A percentile compares a stretch with the other conserved stretches of the same genome.
phyloP scores from a whole-genome alignment of 2,329 filamentous ascomycete genomes.

The Rhynchosporium agropyri region DNA sequence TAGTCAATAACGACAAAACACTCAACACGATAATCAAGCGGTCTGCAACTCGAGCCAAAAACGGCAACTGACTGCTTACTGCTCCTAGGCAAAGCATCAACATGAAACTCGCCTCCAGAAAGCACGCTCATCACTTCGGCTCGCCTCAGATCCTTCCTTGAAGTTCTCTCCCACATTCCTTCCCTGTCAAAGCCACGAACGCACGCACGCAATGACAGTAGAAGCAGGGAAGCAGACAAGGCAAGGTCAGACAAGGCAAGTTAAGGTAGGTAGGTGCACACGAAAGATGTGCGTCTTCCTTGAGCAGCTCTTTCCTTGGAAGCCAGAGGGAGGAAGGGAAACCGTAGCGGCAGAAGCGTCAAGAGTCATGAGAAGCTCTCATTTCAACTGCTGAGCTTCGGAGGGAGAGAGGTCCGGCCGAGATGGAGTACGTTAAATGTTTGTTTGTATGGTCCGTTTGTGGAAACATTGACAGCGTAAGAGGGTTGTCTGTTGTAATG shows the following conservation, averaged over 20 bases:
- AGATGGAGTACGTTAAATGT: background rate
- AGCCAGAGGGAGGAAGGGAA: background rate
- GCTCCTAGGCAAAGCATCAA: background rate
- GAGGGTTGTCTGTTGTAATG: too few species aligned
- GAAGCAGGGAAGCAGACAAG: background rate
- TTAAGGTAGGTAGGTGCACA: background rate
- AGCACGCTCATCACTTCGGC: background rate
- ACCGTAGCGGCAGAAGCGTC: background rate
- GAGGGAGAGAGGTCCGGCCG: too few species aligned
- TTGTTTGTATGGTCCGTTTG: background rate
- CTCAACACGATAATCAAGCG: too few species aligned
- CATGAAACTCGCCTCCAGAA: constrained; percentile 13
- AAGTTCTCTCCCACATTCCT: background rate
- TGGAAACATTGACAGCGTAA: constrained; percentile 6
- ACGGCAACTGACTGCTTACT: too few species aligned
- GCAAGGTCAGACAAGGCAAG: background rate
- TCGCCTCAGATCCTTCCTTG: constrained; percentile 6
- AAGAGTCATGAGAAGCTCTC: background rate
- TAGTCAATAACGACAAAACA: too few species aligned
- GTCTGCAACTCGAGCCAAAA: too few species aligned
- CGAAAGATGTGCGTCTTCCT: background rate
- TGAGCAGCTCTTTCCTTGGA: background rate
- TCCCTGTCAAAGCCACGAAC: background rate
- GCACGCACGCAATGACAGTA: background rate
- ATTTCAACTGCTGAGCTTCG: background rate